phyloP scores from a whole-genome alignment of 768 basidiomycete genomes.

The Sarcomyxa edulis region DNA sequence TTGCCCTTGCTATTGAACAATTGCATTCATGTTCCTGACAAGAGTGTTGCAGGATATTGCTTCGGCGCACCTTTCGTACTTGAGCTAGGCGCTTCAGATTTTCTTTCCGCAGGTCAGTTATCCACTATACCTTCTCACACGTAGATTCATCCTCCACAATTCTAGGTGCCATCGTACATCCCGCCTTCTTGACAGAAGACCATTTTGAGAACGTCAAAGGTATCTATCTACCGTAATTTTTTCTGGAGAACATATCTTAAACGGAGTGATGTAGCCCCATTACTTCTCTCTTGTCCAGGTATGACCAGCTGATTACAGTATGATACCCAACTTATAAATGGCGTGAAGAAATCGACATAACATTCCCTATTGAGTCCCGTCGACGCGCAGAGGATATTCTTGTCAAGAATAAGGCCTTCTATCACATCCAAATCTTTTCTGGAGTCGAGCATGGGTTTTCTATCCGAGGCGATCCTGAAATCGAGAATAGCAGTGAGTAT shows the following conservation, averaged over 20 bases:
- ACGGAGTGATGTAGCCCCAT: slow-evolving; percentile 32
- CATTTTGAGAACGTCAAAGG: slow-evolving; percentile 44
- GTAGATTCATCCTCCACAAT: neutral
- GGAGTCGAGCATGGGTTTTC: slow-evolving; percentile 46
- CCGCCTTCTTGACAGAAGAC: slow-evolving; percentile 40
- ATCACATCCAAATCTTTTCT: slow-evolving; percentile 55
- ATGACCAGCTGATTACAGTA: too few species aligned
- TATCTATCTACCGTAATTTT: slow-evolving; percentile 18
- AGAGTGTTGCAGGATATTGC: slow-evolving; percentile 48
- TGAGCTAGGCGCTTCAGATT: slow-evolving; percentile 37
- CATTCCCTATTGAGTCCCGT: slow-evolving; percentile 47
- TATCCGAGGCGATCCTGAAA: slow-evolving; percentile 36
- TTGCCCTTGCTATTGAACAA: neutral
- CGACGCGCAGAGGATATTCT: too few species aligned
- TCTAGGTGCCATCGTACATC: slow-evolving; percentile 53
- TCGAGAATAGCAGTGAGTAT: slow-evolving; percentile 34
- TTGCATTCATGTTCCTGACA: neutral
- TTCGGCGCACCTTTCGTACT: slow-evolving; percentile 46
- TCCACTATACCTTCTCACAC: neutral
- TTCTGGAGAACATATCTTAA: neutral
- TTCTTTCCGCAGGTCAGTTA: slow-evolving; percentile 44
- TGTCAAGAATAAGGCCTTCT: slow-evolving; percentile 39
- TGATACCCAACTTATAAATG: too few species aligned
- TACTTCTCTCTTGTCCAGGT: slow-evolving; percentile 52
- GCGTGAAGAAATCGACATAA: slow-evolving; percentile 48